Conservation (phyloP, 108 stramenopile species). For the Mayamaea pseudoterrestris region DNA sequence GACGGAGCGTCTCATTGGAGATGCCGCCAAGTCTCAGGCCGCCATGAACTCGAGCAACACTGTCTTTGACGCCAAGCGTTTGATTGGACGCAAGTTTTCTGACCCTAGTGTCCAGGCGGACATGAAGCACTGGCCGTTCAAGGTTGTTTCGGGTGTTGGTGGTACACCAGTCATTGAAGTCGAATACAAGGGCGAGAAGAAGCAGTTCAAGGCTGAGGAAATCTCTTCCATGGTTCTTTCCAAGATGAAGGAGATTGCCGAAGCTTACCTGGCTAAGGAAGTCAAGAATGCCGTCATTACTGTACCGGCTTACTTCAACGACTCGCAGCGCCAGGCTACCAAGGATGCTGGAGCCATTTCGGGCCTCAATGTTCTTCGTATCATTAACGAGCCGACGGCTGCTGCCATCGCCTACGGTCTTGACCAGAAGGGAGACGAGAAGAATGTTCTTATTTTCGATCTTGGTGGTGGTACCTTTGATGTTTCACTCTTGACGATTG, state of each 20-base stretch:
- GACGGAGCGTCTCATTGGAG: conserved; percentile 94
- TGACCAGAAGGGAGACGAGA: conserved; percentile 94
- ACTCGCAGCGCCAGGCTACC: conserved; percentile 81
- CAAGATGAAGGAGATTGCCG: conserved; percentile 99
- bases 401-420: conserved; percentile 97
- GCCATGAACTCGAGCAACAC: conserved; percentile 98
- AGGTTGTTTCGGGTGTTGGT: conserved; percentile 77
- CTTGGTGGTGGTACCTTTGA: conserved; percentile 98
- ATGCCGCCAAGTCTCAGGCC: conserved; percentile 89
- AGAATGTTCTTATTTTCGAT: conserved; percentile 98
- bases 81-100: conserved; percentile 93
- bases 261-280: conserved; percentile 98
- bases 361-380: conserved; percentile 98
- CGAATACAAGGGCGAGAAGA: conserved; percentile 95
- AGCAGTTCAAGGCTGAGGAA: conserved; percentile 98
- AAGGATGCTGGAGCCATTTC: conserved; percentile 80
- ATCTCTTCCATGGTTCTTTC: conserved; percentile 97
- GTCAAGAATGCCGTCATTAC: conserved; percentile 95
- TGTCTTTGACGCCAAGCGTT: conserved; percentile 97
- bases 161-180: conserved; percentile 96
- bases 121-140: conserved; percentile 99
- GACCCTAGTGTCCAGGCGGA: conserved; percentile 91
- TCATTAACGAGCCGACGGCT: conserved; percentile 99
- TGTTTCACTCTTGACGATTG: conserved; percentile 95
- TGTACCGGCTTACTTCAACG: conserved; percentile 87